Evolutionary conservation across 768 basidiomycete species (phyloP).

Genomic region (Amanita pseudoporphyria): DNA sequence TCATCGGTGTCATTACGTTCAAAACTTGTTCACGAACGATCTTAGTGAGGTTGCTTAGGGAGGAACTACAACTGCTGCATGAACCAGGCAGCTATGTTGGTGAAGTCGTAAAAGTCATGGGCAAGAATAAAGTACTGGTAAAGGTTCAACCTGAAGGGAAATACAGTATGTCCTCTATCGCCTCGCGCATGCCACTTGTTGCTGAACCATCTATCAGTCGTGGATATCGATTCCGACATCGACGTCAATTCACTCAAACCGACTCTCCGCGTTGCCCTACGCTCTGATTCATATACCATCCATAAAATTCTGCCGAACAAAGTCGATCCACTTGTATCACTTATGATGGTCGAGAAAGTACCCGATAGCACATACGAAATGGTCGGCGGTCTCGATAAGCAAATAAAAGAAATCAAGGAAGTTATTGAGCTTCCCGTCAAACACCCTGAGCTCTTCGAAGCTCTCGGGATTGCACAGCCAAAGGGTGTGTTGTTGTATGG

Average conservation of each 20-base stretch:
- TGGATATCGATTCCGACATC: conserved; percentile 87
- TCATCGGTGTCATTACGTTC: conserved; percentile 2
- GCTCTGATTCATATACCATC: conserved; percentile 92
- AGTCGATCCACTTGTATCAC: conserved; percentile 93
- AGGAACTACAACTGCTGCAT: conserved; percentile 87
- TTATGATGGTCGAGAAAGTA: conserved; percentile 99
- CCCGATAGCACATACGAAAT: conserved; percentile 99
- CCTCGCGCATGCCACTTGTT: neutral
- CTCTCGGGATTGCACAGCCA: conserved; percentile 93
- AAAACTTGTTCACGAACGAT: neutral
- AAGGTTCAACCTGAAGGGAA: conserved; percentile 99
- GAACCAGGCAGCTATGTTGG: conserved; percentile 98
- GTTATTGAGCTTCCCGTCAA: conserved; percentile 97
- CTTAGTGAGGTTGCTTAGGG: conserved; percentile 77
- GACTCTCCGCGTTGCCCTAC: conserved; percentile 86
- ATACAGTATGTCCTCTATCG: conserved; percentile 72
- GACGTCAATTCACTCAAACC: conserved; percentile 73
- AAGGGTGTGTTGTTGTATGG: conserved; percentile 95
- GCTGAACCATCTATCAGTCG: conserved; percentile 43
- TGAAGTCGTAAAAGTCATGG: conserved; percentile 97
- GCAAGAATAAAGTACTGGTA: conserved; percentile 96
- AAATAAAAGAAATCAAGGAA: conserved; percentile 96
- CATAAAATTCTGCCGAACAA: conserved; percentile 97
- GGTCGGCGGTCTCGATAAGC: conserved; percentile 98
- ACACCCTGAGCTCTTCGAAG: conserved; percentile 94